Conservation (phyloP, 495 filamentous ascomycete species). For the Trichoderma gamsii region DNA sequence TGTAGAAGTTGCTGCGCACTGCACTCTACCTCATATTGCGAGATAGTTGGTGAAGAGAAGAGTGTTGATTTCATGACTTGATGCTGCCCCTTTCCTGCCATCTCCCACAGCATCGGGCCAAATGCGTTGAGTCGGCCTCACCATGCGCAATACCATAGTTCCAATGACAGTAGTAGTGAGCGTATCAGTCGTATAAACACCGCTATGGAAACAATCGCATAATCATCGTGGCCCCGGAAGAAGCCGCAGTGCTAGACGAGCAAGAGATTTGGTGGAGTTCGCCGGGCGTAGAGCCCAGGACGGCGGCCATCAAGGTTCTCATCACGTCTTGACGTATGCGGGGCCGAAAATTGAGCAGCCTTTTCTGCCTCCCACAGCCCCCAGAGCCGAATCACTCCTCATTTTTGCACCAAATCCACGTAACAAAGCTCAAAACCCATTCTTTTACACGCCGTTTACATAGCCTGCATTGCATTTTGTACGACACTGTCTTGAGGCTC, state of each 20-base stretch:
- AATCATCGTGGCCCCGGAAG: too few species aligned
- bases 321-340: slow-evolving; percentile 16
- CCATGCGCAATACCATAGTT: too few species aligned
- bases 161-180: too few species aligned
- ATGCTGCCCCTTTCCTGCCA: too few species aligned
- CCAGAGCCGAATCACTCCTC: slow-evolving; percentile 14
- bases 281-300: neutral
- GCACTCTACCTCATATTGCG: too few species aligned
- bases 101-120: too few species aligned
- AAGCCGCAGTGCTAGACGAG: neutral
- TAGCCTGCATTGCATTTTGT: neutral
- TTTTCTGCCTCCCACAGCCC: slow-evolving; percentile 1
- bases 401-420: neutral
- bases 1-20: too few species aligned
- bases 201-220: too few species aligned
- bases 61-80: too few species aligned
- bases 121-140: too few species aligned
- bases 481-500: neutral
- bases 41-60: too few species aligned
- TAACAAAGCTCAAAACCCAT: neutral
- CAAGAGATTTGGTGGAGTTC: neutral
- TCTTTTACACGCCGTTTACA: neutral
- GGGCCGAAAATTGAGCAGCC: neutral
- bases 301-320: slow-evolving; percentile 28
- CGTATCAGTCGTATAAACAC: too few species aligned